phyloP scores from a whole-genome alignment of 345 rosid genomes.

The Excoecaria agallocha region DNA sequence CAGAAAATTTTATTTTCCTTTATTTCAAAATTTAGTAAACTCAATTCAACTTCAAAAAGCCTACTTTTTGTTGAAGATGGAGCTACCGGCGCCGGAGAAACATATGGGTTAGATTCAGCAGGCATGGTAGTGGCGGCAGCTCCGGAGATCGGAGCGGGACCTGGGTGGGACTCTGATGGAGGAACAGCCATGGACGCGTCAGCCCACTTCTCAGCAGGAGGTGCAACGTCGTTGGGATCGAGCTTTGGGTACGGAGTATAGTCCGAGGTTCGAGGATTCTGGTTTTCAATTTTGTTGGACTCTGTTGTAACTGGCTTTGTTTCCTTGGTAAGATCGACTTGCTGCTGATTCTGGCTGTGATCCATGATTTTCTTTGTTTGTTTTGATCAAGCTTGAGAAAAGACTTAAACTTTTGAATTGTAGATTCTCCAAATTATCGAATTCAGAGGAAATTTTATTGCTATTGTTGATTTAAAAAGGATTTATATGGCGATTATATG shows the following conservation, averaged over 20 bases:
- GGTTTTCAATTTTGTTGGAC: background rate
- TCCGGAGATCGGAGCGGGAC: conserved; percentile 45
- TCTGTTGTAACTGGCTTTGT: background rate
- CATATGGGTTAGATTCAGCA: conserved; percentile 75
- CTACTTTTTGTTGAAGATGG: conserved; percentile 56
- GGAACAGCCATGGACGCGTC: conserved; percentile 24
- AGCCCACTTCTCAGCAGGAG: conserved; percentile 49
- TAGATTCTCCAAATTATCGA: too few relatives aligned
- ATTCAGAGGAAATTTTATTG: too few relatives aligned
- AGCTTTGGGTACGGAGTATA: conserved; percentile 89
- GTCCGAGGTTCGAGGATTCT: conserved; percentile 50
- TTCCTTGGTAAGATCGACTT: conserved; percentile 1
- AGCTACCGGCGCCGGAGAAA: conserved; percentile 47
- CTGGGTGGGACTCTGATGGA: conserved; percentile 17
- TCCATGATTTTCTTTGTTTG: background rate
- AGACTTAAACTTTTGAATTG: background rate
- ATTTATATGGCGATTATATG: too few relatives aligned
- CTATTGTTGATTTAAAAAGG: background rate
- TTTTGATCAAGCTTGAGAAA: background rate
- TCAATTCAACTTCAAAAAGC: background rate
- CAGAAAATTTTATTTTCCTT: background rate
- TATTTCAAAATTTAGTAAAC: background rate
- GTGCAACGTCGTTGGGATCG: conserved; percentile 71
- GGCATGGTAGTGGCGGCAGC: conserved; percentile 76
- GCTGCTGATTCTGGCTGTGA: background rate